Evolutionary conservation across 2,329 filamentous ascomycete species (phyloP).

Genomic region (Bretziella fagacearum): DNA sequence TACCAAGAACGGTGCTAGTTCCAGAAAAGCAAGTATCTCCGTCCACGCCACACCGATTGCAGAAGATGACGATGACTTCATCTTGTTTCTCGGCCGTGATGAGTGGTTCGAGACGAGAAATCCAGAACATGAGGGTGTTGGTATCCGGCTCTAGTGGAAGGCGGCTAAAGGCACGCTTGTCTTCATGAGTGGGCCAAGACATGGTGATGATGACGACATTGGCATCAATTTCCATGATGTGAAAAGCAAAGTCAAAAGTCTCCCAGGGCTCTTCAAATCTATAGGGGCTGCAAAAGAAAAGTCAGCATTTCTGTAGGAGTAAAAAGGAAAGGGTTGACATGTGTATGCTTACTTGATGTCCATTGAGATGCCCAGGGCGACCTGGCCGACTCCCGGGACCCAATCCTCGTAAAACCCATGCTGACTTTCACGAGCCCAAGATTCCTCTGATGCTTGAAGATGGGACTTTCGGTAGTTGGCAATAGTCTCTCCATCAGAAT

Average conservation of each 20-base stretch:
- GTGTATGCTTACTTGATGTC: slow-evolving; percentile 31
- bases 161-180: slow-evolving; percentile 28
- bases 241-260: slow-evolving; percentile 26
- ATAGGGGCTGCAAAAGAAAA: slow-evolving; percentile 14
- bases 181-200: slow-evolving; percentile 55
- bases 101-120: slow-evolving; percentile 50
- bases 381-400: slow-evolving; percentile 28
- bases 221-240: slow-evolving; percentile 37
- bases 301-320: neutral
- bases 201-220: slow-evolving; percentile 54
- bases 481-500: slow-evolving; percentile 32
- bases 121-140: slow-evolving; percentile 62
- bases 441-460: slow-evolving; percentile 44
- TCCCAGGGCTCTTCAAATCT: slow-evolving; percentile 16
- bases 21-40: slow-evolving; percentile 52
- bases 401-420: slow-evolving; percentile 28
- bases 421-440: slow-evolving; percentile 40
- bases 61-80: slow-evolving; percentile 54
- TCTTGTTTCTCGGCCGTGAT: slow-evolving; percentile 33
- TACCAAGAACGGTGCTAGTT: slow-evolving; percentile 52
- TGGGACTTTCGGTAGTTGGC: slow-evolving; percentile 37
- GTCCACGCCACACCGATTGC: slow-evolving; percentile 54
- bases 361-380: slow-evolving; percentile 42
- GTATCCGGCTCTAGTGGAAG: slow-evolving; percentile 45
- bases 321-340: slow-evolving; percentile 43